Evolutionary conservation across 1,284 basidiomycete species (phyloP).

Genomic region (Ustilago bromivora): DNA sequence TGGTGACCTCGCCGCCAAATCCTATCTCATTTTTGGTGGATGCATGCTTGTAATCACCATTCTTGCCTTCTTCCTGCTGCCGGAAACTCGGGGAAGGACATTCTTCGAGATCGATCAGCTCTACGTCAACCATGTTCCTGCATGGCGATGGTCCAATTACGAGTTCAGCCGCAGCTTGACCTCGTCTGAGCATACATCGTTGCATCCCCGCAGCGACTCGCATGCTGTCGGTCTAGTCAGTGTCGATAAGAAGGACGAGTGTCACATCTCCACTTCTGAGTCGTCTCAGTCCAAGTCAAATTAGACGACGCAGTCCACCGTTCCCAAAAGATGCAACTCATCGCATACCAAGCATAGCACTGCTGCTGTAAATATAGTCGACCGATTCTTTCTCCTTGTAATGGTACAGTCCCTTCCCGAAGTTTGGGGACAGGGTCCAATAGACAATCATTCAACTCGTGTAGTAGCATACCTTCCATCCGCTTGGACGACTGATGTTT

Average conservation of each 20-base stretch:
- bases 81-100: slow-evolving; percentile 58
- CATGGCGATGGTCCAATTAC: slow-evolving; percentile 55
- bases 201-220: slow-evolving; percentile 24
- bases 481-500: too few species aligned
- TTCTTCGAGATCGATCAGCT: slow-evolving; percentile 62
- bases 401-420: background rate
- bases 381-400: background rate
- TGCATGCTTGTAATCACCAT: slow-evolving; percentile 55
- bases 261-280: slow-evolving; percentile 12
- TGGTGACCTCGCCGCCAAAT: slow-evolving; percentile 54
- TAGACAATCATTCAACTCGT: too few species aligned
- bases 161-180: slow-evolving; percentile 22
- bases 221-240: slow-evolving; percentile 31
- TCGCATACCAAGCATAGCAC: background rate
- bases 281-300: slow-evolving; percentile 9
- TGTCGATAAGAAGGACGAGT: slow-evolving; percentile 41
- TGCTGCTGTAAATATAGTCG: background rate
- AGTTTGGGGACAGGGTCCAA: too few species aligned
- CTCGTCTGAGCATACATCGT: slow-evolving; percentile 3
- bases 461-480: too few species aligned
- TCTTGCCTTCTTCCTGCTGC: slow-evolving; percentile 50
- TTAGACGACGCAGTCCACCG: background rate
- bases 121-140: slow-evolving; percentile 43
- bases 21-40: slow-evolving; percentile 62
- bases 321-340: background rate